These are phyloP conservation scores for Prasinococcaceae sp. DNA, from an alignment of 139 green algal genomes.

Conservation along the genomic window DNA sequence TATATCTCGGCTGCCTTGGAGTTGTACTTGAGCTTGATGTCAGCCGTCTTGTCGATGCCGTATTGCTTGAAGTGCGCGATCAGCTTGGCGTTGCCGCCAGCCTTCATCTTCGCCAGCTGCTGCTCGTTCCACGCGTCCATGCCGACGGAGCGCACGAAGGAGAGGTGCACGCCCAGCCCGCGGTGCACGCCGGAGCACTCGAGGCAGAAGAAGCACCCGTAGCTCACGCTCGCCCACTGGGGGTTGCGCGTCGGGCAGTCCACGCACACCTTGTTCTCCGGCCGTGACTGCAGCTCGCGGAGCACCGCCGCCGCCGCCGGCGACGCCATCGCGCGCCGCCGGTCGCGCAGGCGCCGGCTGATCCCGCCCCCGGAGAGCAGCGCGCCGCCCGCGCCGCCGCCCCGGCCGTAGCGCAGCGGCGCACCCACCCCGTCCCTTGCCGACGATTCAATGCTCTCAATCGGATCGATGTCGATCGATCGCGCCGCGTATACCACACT, in stretches of 20 bases:
- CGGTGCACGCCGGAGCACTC: slow-evolving; percentile 90
- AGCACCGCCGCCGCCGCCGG: slow-evolving; percentile 56
- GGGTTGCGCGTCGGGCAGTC: slow-evolving; percentile 90
- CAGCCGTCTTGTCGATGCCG: slow-evolving; percentile 67
- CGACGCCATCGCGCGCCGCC: slow-evolving; percentile 80
- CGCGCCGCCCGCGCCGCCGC: no score
- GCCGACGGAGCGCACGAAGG: slow-evolving; percentile 89
- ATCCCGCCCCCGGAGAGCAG: no score
- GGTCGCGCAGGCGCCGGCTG: no score
- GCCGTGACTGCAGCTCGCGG: slow-evolving; percentile 56
- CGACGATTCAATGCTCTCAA: no score
- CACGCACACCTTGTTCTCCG: slow-evolving; percentile 84
- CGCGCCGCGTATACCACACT: no score
- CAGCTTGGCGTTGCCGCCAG: slow-evolving; percentile 71
- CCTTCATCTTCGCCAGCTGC: slow-evolving; percentile 87
- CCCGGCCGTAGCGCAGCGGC: no score
- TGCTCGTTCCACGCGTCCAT: slow-evolving; percentile 92
- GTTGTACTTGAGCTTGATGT: slow-evolving; percentile 94
- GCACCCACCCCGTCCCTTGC: no score
- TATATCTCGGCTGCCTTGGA: slow-evolving; percentile 61
- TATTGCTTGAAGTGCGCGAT: slow-evolving; percentile 84
- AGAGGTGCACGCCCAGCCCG: slow-evolving; percentile 91
- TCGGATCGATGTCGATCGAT: no score
- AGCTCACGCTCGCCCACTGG: slow-evolving; percentile 85
- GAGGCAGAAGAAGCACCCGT: slow-evolving; percentile 96